Conservation (phyloP, 2,329 filamentous ascomycete genomes). For the Ophiostoma australiae region DNA sequence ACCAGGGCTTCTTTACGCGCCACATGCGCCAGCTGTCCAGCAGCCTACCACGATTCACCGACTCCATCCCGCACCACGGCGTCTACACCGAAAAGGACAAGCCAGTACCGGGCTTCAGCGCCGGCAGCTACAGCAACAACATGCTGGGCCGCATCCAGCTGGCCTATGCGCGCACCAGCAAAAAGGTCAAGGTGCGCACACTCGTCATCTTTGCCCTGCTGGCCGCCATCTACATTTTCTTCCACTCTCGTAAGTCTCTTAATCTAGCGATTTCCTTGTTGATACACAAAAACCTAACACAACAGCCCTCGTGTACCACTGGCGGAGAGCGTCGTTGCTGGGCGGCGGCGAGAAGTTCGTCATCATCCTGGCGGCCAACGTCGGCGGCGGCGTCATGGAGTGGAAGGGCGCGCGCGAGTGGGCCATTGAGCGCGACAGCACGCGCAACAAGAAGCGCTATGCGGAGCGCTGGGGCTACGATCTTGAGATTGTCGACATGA, state of each 20-base stretch:
- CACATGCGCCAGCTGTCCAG: conserved; percentile 77
- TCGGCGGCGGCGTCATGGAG: conserved; percentile 96
- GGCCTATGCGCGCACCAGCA: conserved; percentile 50
- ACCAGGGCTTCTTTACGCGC: conserved; percentile 80
- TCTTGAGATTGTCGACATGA: conserved; percentile 95
- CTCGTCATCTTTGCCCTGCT: conserved; percentile 57
- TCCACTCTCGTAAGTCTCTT: conserved; percentile 64
- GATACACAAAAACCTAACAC: background rate
- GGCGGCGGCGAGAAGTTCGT: conserved; percentile 89
- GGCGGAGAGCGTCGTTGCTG: conserved; percentile 65
- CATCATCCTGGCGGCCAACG: conserved; percentile 86
- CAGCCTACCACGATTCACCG: conserved; percentile 65
- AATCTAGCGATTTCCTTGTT: conserved; percentile 9
- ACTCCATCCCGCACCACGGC: background rate
- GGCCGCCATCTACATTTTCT: conserved; percentile 60
- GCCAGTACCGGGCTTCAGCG: conserved; percentile 38
- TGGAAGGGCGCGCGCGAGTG: conserved; percentile 97
- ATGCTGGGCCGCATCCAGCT: conserved; percentile 43
- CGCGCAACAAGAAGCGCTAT: conserved; percentile 92
- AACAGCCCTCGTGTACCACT: conserved; percentile 53
- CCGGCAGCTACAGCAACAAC: conserved; percentile 29
- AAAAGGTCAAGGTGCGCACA: conserved; percentile 61
- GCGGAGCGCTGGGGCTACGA: conserved; percentile 86
- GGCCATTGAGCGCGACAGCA: conserved; percentile 95
- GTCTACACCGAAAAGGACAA: conserved; percentile 73